Evolutionary conservation across 805 yeast species (phyloP), one percentile per base, ranked within the genome.

Genomic region (Metschnikowia lachancei): DNA sequence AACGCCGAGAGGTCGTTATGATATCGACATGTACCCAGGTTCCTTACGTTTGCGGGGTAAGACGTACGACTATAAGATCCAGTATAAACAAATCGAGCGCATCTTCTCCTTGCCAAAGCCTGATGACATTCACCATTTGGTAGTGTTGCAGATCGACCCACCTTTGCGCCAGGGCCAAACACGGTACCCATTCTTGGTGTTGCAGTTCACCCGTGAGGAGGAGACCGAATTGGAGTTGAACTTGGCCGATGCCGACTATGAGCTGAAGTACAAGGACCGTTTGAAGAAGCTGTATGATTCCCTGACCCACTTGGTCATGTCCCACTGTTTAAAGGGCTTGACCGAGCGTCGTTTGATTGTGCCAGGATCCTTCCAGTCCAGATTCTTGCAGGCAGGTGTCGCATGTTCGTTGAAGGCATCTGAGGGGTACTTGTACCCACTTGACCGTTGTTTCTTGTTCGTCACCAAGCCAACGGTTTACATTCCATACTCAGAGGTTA

Each of bases 91-190:
- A 62, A 83, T 94, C 51, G 96, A 90, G 66, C 78, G 97, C 60
- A 82, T 94, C 31, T 92, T 94, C 57, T 82, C 95, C 12, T 75
- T 94, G 55, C 99, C 99, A 20, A 90, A 89, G 62, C 90, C 96
- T 0, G 99, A 94, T 65, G 97, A 90, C 51, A 75, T 86, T 36
- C 95, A 92, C 63, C 95, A 92, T 64, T 72, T 91, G 54, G 75
- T 94, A 62, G 84, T 94, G 6, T 71, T 92, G 50, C 97, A 95
- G 60, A 85, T 94, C 38, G 97, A 92, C 56, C 99, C 99, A 20
- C 99, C 99, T 2, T 74, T 94, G 54, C 83, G 98, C 65, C 99
- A 94, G 70, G 99, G 99, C 46, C 98, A 94, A 70, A 94, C 99
- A 0, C 81, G 96, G 50, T 92, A 94, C 61, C 95, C 97, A 34